A percentile compares a stretch with the other conserved stretches of the same genome.
phyloP scores from a whole-genome alignment of 345 rosid species.

The Populus simonii region DNA sequence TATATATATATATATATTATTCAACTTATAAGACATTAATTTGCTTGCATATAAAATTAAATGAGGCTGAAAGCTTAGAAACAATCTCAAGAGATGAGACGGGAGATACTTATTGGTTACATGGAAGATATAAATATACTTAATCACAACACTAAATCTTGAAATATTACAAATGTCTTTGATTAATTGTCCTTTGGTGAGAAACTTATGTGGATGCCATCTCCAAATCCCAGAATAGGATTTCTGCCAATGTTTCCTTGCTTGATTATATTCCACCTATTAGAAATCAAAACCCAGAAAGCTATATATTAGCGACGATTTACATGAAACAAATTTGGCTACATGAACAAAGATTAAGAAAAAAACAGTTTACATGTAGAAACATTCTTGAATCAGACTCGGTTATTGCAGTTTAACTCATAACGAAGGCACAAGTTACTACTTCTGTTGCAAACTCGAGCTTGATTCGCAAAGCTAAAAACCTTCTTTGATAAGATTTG shows the following conservation, averaged over 20 bases:
- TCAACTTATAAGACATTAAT: too few relatives aligned
- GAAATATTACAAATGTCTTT: background rate
- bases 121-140: too few relatives aligned
- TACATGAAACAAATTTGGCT: background rate
- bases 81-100: background rate
- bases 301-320: background rate
- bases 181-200: background rate
- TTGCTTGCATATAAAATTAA: background rate
- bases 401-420: too few relatives aligned
- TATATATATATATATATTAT: too few relatives aligned
- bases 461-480: too few relatives aligned
- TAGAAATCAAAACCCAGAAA: background rate
- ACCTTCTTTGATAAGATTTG: too few relatives aligned
- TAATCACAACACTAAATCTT: background rate
- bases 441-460: too few relatives aligned
- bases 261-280: constrained; percentile 24
- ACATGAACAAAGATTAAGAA: background rate
- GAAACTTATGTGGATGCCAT: constrained; percentile 7
- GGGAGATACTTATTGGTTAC: background rate
- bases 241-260: constrained; percentile 15
- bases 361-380: too few relatives aligned
- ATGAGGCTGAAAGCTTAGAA: too few relatives aligned
- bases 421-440: too few relatives aligned
- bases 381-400: too few relatives aligned
- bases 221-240: constrained; percentile 13